These are phyloP conservation scores for Ganoderma resinaceum DNA, from an alignment of 1,284 basidiomycete genomes.

Conservation along the genomic window DNA sequence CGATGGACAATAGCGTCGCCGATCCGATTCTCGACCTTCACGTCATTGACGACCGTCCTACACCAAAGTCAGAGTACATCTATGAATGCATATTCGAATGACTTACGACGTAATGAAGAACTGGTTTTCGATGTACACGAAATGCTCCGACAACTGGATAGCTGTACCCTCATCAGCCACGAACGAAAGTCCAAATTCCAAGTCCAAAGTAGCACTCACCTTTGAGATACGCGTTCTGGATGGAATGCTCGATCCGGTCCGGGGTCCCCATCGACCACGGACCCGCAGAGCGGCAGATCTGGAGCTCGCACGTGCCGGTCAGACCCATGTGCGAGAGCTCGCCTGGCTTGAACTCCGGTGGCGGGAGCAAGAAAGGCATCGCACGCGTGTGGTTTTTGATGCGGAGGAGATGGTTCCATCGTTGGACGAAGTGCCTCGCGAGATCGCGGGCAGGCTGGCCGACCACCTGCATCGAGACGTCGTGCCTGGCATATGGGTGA, in stretches of 20 bases:
- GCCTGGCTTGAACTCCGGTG: slow-evolving; percentile 88
- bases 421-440: slow-evolving; percentile 94
- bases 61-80: neutral
- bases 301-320: slow-evolving; percentile 96
- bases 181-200: neutral
- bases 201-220: slow-evolving; percentile 50
- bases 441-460: slow-evolving; percentile 97
- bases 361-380: slow-evolving; percentile 96
- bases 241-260: slow-evolving; percentile 88
- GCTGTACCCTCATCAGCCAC: slow-evolving; percentile 53
- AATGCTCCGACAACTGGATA: slow-evolving; percentile 94
- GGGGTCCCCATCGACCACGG: slow-evolving; percentile 97
- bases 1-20: slow-evolving; percentile 94
- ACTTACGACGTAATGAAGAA: slow-evolving; percentile 96
- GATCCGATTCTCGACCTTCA: slow-evolving; percentile 91
- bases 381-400: slow-evolving; percentile 93
- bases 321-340: slow-evolving; percentile 87
- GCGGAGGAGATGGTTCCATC: slow-evolving; percentile 92
- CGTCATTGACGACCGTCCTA: slow-evolving; percentile 87
- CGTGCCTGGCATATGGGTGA: slow-evolving; percentile 72
- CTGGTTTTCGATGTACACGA: slow-evolving; percentile 97
- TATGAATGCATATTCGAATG: slow-evolving; percentile 2
- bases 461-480: slow-evolving; percentile 94
- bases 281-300: slow-evolving; percentile 95
- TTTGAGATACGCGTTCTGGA: slow-evolving; percentile 94